Evolutionary conservation across 768 basidiomycete genomes (phyloP).

Genomic region (Dioszegia aurantiaca): DNA sequence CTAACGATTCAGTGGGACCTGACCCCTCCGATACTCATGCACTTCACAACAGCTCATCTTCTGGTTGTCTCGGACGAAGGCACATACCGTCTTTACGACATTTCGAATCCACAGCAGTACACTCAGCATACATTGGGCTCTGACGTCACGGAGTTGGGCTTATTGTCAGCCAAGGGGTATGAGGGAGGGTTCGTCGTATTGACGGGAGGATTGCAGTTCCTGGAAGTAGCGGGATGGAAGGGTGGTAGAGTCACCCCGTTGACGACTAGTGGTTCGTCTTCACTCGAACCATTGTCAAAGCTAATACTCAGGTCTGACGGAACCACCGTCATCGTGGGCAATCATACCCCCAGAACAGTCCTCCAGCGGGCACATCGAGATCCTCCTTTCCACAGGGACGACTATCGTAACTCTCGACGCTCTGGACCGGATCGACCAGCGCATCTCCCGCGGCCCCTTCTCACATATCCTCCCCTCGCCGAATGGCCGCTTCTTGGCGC

Average conservation of each 20-base stretch:
- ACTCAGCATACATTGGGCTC: constrained; percentile 76
- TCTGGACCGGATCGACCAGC: constrained; percentile 82
- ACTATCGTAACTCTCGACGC: constrained; percentile 85
- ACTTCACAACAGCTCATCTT: constrained; percentile 55
- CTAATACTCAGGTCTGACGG: constrained; percentile 61
- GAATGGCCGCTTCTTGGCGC: constrained; percentile 84
- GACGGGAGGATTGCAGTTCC: constrained; percentile 67
- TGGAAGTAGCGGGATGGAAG: constrained; percentile 88
- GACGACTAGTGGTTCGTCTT: constrained; percentile 69
- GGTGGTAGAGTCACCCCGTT: constrained; percentile 70
- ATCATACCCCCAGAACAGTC: constrained; percentile 86
- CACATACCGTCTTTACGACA: constrained; percentile 72
- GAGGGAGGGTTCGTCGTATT: constrained; percentile 83
- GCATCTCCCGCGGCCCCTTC: constrained; percentile 83
- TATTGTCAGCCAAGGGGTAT: constrained; percentile 80
- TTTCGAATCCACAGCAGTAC: constrained; percentile 67
- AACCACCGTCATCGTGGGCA: constrained; percentile 79
- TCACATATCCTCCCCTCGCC: constrained; percentile 82
- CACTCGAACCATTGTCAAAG: background rate
- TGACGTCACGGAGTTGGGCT: constrained; percentile 73
- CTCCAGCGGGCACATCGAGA: constrained; percentile 83
- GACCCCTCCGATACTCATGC: constrained; percentile 64
- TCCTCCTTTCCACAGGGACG: constrained; percentile 73
- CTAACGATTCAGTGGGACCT: constrained; percentile 72
- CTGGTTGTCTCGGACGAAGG: constrained; percentile 89